These are phyloP conservation scores for Lodderomyces pseudojiufengensis DNA, from an alignment of 1,139 yeast genomes.

Conservation along the genomic window DNA sequence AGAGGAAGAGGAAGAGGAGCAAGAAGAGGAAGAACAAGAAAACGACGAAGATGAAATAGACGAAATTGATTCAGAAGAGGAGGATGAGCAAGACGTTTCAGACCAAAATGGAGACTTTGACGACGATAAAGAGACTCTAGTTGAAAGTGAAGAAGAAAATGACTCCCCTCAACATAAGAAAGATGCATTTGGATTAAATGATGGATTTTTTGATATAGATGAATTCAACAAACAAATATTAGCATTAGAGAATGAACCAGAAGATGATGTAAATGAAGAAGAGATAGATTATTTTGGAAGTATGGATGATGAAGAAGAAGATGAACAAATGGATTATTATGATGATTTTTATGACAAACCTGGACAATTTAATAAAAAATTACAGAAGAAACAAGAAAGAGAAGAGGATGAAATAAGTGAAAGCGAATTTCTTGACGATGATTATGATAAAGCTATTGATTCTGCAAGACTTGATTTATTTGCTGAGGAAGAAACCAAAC, in stretches of 20 bases:
- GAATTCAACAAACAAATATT: constrained; percentile 79
- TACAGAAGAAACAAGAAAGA: constrained; percentile 18
- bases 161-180: constrained; percentile 28
- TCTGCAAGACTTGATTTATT: constrained; percentile 58
- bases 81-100: constrained; percentile 8
- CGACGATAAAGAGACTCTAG: constrained; percentile 14
- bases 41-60: constrained; percentile 7
- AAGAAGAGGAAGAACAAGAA: constrained; percentile 4
- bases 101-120: constrained; percentile 7
- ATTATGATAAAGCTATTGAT: constrained; percentile 54
- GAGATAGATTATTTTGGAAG: constrained; percentile 63
- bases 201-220: constrained; percentile 81
- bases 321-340: constrained; percentile 67
- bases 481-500: constrained; percentile 44
- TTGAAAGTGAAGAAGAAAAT: constrained; percentile 18
- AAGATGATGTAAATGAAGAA: constrained; percentile 44
- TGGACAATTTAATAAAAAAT: constrained; percentile 15
- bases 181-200: constrained; percentile 70
- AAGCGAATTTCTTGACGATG: constrained; percentile 40
- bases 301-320: constrained; percentile 47
- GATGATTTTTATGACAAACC: constrained; percentile 72
- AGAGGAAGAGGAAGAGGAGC: constrained; percentile 13
- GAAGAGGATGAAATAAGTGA: constrained; percentile 32
- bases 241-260: constrained; percentile 54
- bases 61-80: constrained; percentile 8